Evolutionary conservation across 106 monocot species (phyloP), one percentile per base, ranked within the genome.

Genomic region (Platanthera zijinensis): DNA sequence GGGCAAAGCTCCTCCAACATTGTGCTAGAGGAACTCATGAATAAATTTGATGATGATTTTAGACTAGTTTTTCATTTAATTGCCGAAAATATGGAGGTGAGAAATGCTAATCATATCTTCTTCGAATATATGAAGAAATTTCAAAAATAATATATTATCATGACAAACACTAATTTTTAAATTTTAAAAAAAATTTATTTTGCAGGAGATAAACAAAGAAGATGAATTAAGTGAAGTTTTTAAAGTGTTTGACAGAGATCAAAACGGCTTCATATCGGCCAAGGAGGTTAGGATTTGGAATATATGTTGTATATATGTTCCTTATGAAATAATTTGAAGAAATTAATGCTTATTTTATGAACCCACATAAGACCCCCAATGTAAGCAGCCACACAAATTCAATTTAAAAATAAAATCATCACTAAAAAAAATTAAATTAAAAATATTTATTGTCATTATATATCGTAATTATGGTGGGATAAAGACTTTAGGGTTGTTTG

Each of bases 211-310:
- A 21, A 82, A 87, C 56, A 72, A 69, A 9, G 87, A 87, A 48
- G 87, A 87, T 50, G 87, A 85, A 76, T 52, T 87, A 11, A 85
- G 76, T 21, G 84, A 84, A 82, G 84, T 84, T 48, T 87, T 87
- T 57, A 78, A 85, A 57, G 85, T 87, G 45, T 85, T 87, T 50
- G 87, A 87, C 56, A 84, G 79, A 73, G 87, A 87, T 66, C 84
- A 80, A 48, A 84, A 84, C 61, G 87, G 87, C 22, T 87, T 79
- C 32, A 87, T 87, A 67, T 85, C 87, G 62, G 78, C 84, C 10
- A 74, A 5, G 48, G 87, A 87, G 87, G 87, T 87, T 72, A 22
- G 72, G 39, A 39, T 1, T 39, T 39, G 2, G 39, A 39, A 39
- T 39, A 39, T 39, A 39, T 39, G 39, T 39, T 39, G 39, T 39